A percentile compares a stretch with the other conserved stretches of the same genome.
phyloP scores from a whole-genome alignment of 2,329 filamentous ascomycete species.

The Fusarium heterosporum region DNA sequence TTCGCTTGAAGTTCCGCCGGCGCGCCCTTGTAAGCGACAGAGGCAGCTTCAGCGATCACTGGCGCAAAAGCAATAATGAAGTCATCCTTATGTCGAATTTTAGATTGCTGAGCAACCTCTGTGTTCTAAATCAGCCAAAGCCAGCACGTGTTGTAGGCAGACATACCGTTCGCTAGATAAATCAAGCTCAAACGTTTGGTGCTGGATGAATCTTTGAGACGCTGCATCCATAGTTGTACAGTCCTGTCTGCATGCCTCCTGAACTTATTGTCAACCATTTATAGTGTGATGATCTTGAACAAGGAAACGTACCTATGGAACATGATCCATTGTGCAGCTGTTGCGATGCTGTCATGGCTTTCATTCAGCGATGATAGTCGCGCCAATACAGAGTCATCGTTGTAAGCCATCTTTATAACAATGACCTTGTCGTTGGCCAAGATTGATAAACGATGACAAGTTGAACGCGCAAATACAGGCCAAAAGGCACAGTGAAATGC shows the following conservation, averaged over 20 bases:
- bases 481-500: constrained; percentile 16
- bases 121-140: constrained; percentile 13
- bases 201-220: constrained; percentile 86
- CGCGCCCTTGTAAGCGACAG: constrained; percentile 90
- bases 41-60: constrained; percentile 89
- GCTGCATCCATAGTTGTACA: constrained; percentile 90
- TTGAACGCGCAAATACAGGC: constrained; percentile 2
- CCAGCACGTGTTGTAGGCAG: background rate
- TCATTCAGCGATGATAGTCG: constrained; percentile 97
- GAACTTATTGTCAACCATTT: constrained; percentile 8
- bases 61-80: constrained; percentile 93
- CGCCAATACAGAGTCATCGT: constrained; percentile 92
- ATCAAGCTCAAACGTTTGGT: constrained; percentile 90
- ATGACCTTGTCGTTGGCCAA: background rate
- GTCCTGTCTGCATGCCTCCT: constrained; percentile 94
- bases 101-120: constrained; percentile 98
- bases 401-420: constrained; percentile 80
- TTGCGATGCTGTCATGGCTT: constrained; percentile 96
- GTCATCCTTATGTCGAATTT: constrained; percentile 90
- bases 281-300: background rate
- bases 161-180: constrained; percentile 92
- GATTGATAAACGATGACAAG: constrained; percentile 3
- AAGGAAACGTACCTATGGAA: constrained; percentile 82
- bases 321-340: constrained; percentile 99
- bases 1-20: constrained; percentile 88